Percentiles rank a stretch among this genome's conserved stretches.
Conservation (phyloP, 768 basidiomycete genomes). For the Pisolithus tinctorius region DNA sequence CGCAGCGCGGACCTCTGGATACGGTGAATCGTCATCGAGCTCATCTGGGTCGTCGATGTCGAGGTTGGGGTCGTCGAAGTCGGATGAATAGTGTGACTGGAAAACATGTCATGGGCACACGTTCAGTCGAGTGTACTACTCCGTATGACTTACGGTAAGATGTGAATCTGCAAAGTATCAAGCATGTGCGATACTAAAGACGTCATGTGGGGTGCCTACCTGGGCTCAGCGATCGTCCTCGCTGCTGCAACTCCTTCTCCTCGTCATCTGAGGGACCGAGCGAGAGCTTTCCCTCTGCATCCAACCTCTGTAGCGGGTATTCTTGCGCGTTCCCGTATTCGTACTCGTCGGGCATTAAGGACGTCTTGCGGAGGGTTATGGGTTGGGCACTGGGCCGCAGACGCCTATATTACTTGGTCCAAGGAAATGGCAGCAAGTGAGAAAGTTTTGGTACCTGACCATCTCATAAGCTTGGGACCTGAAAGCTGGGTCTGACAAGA, state of each 20-base stretch:
- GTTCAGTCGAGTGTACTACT: background rate
- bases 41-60: constrained; percentile 8
- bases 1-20: constrained; percentile 65
- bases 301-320: constrained; percentile 11
- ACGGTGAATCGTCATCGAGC: constrained; percentile 59
- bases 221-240: constrained; percentile 10
- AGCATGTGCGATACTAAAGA: background rate
- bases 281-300: constrained; percentile 4
- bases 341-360: constrained; percentile 16
- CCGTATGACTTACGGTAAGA: constrained; percentile 12
- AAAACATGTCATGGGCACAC: background rate
- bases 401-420: background rate
- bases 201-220: constrained; percentile 11
- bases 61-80: constrained; percentile 22
- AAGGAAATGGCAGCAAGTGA: constrained; percentile 6
- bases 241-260: constrained; percentile 19
- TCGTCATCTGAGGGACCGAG: constrained; percentile 11
- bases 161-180: constrained; percentile 10
- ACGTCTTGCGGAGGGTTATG: background rate
- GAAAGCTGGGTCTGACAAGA: no score
- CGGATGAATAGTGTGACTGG: constrained; percentile 4
- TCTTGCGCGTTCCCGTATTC: constrained; percentile 7
- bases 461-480: background rate
- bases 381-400: constrained; percentile 4
- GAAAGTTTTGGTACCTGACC: constrained; percentile 7